A percentile compares a stretch with the other conserved stretches of the same genome.
Evolutionary conservation across 2,329 filamentous ascomycete species (phyloP).

Genomic region (Xenoacremonium recifei): DNA sequence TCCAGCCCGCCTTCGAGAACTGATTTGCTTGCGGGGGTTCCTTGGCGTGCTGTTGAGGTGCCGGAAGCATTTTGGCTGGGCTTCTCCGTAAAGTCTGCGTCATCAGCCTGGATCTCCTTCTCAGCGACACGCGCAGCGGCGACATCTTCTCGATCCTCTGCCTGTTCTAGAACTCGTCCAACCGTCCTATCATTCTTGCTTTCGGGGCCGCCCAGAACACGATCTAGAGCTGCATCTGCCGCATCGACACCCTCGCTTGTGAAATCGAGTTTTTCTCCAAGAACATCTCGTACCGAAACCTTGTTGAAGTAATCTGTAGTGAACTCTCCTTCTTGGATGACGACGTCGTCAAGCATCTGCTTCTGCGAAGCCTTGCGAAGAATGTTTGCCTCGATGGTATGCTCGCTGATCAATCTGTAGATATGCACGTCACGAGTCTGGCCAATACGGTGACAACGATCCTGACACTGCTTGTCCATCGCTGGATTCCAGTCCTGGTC

Average conservation of each 20-base stretch:
- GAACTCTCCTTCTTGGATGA: slow-evolving; percentile 97
- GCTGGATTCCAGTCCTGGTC: slow-evolving; percentile 99
- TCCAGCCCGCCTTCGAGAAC: slow-evolving; percentile 29
- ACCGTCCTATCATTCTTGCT: slow-evolving; percentile 61
- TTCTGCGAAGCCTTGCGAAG: slow-evolving; percentile 96
- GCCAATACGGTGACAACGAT: slow-evolving; percentile 93
- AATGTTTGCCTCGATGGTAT: slow-evolving; percentile 98
- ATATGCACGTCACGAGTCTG: slow-evolving; percentile 98
- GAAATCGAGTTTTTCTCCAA: slow-evolving; percentile 57
- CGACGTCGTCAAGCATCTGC: slow-evolving; percentile 94
- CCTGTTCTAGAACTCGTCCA: slow-evolving; percentile 76
- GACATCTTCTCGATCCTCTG: slow-evolving; percentile 90
- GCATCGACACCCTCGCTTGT: slow-evolving; percentile 58
- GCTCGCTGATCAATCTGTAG: slow-evolving; percentile 87
- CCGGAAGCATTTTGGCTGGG: slow-evolving; percentile 44
- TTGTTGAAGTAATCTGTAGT: slow-evolving; percentile 95
- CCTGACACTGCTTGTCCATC: slow-evolving; percentile 99
- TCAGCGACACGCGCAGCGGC: slow-evolving; percentile 83
- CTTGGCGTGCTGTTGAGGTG: slow-evolving; percentile 49
- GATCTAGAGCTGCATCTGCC: slow-evolving; percentile 80
- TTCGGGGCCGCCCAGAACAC: slow-evolving; percentile 69
- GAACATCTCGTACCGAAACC: slow-evolving; percentile 67
- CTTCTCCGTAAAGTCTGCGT: slow-evolving; percentile 78
- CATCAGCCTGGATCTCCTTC: slow-evolving; percentile 84
- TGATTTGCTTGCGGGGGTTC: slow-evolving; percentile 46